Evolutionary conservation across 305 asterid species (phyloP), one percentile per base, ranked within the genome.

Genomic region (Fraxinus sp.): DNA sequence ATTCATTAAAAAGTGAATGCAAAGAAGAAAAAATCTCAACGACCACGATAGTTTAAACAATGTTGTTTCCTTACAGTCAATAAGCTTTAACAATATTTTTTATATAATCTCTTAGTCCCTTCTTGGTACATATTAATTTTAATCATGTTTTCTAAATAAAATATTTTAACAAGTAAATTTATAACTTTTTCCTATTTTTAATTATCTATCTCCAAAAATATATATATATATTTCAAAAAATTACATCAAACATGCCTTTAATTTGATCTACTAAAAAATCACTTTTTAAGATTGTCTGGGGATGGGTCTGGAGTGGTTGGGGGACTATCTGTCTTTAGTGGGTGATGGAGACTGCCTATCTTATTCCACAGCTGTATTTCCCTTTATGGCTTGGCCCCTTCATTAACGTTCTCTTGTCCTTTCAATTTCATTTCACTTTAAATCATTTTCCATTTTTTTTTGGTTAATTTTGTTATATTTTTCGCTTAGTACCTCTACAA

Each of bases 281-380:
- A 41, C 16, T 10, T 41, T 41, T 41, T 41, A 41, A 41, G 52
- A 41, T 13, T 2, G 49, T 9, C 13, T 41, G 49, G 49, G 49
- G 33, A 10, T 41, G 35, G n/a, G 36, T 66, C 20, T 4, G 39
- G 36, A 11, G 20, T 68, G 0, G 74, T 68, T 28, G 74, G 39
- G 74, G 74, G 28, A 68, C 74, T 28, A 68, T 68, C 30, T 68
- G 74, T 68, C 36, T 28, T 68, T 28, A 28, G 39, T 68, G 20
- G 74, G 20, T 68, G 81, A 78, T 33, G 46, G 74, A 2, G 52
- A 78, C 81, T 32, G 74, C 81, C 44, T 52, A 33, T 78, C 81
- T 41, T n/a, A 78, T 14, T 78, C 52, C 18, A 78, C 81, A 57
- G 71, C 74, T 78, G 81, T 78, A 33, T 41, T 30, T 0, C 13